Base-by-base conservation (phyloP, 2,329 filamentous ascomycete genomes). In the Fusarium oligoseptatum region DNA sequence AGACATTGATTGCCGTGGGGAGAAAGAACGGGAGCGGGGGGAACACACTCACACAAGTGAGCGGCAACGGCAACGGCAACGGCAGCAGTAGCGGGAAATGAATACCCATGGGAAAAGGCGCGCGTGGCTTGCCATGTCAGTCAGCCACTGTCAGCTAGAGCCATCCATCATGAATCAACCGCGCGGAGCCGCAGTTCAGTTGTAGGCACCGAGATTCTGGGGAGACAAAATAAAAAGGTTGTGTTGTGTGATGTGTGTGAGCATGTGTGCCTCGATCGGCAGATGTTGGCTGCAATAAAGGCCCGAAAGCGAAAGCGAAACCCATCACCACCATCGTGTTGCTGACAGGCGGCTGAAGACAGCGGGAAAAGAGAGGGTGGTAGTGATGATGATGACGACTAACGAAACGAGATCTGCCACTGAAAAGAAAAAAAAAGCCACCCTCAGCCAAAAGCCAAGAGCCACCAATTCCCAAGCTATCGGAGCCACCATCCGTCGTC, bases 201-300 rank as follows among this genome's bases (percentile, higher is more conserved):
- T 69, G 61, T 66, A 74, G 71, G 64, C 60, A 66, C 68, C 71
- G 57, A 69, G 37, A 74, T 63, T 72, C 14, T 29, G 15, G 22
- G 34, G 52, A 34, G 17, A 45, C 29, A 34, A 34, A 34, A 34
- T 6, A 34, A 11, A 17, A 36, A 56, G n/a, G 29, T 22, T 36
- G 36, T 55, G 29, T 22, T 36, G 36, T 55, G 50, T 34, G 43
- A 39, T 39, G 37, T 39, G 36, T 45, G 41, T 45, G 6, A 9
- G 22, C 14, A 22, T 24, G 64, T 37, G 36, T 60, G 50, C 27
- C n/a, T 22, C 34, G 61, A 56, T 71, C 43, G 43, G 36, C 41
- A 57, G 52, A 57, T 57, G 55, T 57, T 57, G 55, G 32, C 32
- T 45, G 22, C 36, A 37, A 48, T 14, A 63, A 73, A 73, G 71